Conservation (phyloP, 1,284 basidiomycete species). For the Pyrrhoderma noxium region DNA sequence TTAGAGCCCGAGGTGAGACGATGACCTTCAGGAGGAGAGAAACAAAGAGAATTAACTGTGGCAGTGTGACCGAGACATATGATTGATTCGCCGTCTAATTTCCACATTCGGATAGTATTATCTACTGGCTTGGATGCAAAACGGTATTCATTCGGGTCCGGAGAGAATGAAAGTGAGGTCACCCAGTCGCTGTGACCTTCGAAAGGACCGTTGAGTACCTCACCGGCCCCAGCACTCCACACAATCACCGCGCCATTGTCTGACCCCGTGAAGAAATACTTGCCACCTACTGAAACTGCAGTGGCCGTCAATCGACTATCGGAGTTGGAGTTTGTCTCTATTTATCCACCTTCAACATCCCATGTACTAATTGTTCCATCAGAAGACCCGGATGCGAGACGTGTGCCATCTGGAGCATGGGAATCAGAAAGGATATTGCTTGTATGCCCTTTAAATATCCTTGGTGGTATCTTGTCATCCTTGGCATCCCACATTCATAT, state of each 20-base stretch:
- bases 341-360: slow-evolving; percentile 39
- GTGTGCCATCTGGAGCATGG: slow-evolving; percentile 2
- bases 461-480: too few species aligned
- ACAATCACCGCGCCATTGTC: not conserved
- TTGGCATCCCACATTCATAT: too few species aligned
- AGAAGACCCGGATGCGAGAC: slow-evolving; percentile 73
- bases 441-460: not conserved
- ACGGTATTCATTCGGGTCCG: too few species aligned
- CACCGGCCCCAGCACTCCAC: not conserved
- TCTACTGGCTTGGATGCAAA: not conserved
- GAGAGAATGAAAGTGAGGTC: not conserved
- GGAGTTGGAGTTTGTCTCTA: not conserved
- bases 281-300: not conserved
- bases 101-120: slow-evolving; percentile 1
- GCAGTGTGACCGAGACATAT: not conserved
- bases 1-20: not conserved
- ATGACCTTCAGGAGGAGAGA: not conserved
- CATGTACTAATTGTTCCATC: slow-evolving; percentile 88
- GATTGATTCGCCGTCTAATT: not conserved
- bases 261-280: not conserved
- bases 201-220: too few species aligned
- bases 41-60: not conserved
- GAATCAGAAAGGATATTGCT: not conserved
- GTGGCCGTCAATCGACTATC: not conserved
- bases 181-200: not conserved